Evolutionary conservation across 2,329 filamentous ascomycete species (phyloP), one percentile per base, ranked within the genome.

Genomic region (Pestalotiopsis sp.): DNA sequence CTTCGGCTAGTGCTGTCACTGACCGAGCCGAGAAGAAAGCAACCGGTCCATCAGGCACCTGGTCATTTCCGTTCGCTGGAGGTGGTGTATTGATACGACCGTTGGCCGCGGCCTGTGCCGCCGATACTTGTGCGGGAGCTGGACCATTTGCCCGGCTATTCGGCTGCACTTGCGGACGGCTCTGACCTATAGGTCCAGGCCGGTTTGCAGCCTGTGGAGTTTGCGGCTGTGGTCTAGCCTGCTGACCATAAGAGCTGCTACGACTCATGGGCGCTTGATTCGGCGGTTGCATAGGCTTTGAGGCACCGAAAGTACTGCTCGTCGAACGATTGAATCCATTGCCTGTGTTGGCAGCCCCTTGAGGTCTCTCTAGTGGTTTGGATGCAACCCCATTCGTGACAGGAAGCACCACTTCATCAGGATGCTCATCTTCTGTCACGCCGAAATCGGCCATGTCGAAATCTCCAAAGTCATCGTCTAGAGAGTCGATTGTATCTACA

Each of bases 371-470:
- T 68, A 73, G 77, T 64, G 78, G 70, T 73, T 74, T 72, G 7
- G 25, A 25, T 3, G 31, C 25, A 56, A 65, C 66, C 31, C 49
- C 69, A 58, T 77, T 71, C 52, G 77, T 76, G n/a, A 78, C 78
- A 7, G 85, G 81, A 13, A 95, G 79, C 38, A 87, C 80, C n/a
- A 95, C 85, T 77, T 95, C 93, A 77, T 96, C 93, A 3, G 92
- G 92, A 75, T 94, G 91, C 23, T 87, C 91, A 36, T 91, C 88
- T 71, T 92, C 86, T 11, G 86, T 82, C 7, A 92, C 90, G 63
- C 87, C 90, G 76, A 95, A 94, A 77, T 94, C 92, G 65, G 88
- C 91, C 79, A 93, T 91, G 74, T 94, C 92, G 76, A 94, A 91
- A 69, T 93, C 89, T 85, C 86, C 80, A 77, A 77, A 74, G 39